Conservation (phyloP, 345 rosid genomes). For the Geranium rotundifolium region DNA sequence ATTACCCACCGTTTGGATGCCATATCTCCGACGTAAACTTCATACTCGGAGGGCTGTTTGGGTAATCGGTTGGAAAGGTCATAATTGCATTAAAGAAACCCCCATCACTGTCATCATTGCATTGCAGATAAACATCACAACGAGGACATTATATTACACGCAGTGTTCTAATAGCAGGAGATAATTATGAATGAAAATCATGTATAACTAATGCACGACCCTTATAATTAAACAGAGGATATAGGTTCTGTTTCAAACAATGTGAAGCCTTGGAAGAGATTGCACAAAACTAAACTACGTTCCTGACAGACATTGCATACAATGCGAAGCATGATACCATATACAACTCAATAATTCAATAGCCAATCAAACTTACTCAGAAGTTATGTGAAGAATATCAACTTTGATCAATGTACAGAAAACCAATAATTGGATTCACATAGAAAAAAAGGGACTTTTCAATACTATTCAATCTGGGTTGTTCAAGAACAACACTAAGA, state of each 20-base stretch:
- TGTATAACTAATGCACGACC: neutral
- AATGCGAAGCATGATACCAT: neutral
- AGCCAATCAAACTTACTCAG: neutral
- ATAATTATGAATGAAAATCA: no score
- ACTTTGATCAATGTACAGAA: neutral
- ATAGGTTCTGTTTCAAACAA: no score
- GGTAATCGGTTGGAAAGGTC: conserved; percentile 90
- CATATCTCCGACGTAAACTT: conserved; percentile 88
- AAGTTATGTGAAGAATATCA: no score
- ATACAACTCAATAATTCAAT: neutral
- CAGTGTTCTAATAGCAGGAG: no score
- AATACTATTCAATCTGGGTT: no score
- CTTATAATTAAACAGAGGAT: no score
- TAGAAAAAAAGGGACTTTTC: neutral
- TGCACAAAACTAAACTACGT: no score
- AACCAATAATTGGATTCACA: neutral
- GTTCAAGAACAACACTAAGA: no score
- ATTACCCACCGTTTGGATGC: conserved; percentile 85
- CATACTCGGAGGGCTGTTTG: conserved; percentile 81
- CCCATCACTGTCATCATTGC: conserved; percentile 61
- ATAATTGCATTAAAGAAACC: conserved; percentile 90
- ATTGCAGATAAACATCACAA: conserved; percentile 3
- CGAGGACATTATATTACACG: no score
- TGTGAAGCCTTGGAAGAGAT: no score
- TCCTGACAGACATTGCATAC: neutral